A percentile compares a stretch with the other conserved stretches of the same genome.
Evolutionary conservation across 2,329 filamentous ascomycete species (phyloP).

Genomic region (Alternaria conjuncta): DNA sequence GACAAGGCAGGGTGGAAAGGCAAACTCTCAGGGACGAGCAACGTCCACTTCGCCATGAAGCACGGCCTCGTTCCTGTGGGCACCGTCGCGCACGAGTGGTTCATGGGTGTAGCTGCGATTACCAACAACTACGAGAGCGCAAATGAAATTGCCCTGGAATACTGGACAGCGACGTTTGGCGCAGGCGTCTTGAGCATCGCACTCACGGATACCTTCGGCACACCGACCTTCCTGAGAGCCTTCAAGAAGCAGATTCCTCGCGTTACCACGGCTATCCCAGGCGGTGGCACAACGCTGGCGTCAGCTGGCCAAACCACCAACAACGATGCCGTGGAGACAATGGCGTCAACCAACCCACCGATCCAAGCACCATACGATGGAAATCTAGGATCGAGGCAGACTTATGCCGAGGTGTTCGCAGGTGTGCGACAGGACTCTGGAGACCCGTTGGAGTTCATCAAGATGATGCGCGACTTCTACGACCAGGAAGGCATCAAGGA

Average conservation of each 20-base stretch:
- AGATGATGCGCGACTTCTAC: slow-evolving; percentile 82
- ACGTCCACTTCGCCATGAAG: slow-evolving; percentile 96
- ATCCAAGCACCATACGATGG: slow-evolving; percentile 53
- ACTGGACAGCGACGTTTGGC: slow-evolving; percentile 93
- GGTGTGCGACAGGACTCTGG: slow-evolving; percentile 92
- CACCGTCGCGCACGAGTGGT: slow-evolving; percentile 97
- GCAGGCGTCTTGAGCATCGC: slow-evolving; percentile 83
- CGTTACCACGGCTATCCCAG: slow-evolving; percentile 51
- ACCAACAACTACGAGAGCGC: slow-evolving; percentile 83
- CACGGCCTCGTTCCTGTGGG: slow-evolving; percentile 85
- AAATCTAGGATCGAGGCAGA: slow-evolving; percentile 55
- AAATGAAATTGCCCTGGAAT: slow-evolving; percentile 81
- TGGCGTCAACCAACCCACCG: slow-evolving; percentile 51
- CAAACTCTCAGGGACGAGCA: slow-evolving; percentile 86
- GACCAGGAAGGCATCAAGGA: slow-evolving; percentile 74
- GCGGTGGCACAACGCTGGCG: slow-evolving; percentile 47
- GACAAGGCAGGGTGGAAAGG: slow-evolving; percentile 70
- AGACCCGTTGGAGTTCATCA: slow-evolving; percentile 80
- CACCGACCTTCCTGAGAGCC: slow-evolving; percentile 81
- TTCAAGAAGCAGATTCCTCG: slow-evolving; percentile 73
- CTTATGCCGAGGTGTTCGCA: slow-evolving; percentile 81
- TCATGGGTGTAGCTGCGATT: slow-evolving; percentile 96
- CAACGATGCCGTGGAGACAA: slow-evolving; percentile 42
- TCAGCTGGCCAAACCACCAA: slow-evolving; percentile 53
- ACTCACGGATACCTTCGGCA: slow-evolving; percentile 95